phyloP scores from a whole-genome alignment of 257 asterid species.

The Cynanchum wilfordii region DNA sequence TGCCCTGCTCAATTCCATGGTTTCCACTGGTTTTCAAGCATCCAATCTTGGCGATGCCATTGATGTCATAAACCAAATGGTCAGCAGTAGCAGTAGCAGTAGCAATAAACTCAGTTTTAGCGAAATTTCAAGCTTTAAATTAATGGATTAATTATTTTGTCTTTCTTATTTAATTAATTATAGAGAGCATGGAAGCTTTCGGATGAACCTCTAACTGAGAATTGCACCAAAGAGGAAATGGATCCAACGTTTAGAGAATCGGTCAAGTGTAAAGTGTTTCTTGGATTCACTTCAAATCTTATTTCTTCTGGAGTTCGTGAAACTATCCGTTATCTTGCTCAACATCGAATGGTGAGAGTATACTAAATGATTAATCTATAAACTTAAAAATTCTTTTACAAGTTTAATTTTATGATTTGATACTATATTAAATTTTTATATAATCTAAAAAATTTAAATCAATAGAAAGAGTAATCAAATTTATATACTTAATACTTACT shows the following conservation, averaged over 20 bases:
- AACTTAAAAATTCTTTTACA: too few species aligned
- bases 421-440: too few species aligned
- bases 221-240: slow-evolving; percentile 62
- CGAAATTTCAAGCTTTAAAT: slow-evolving; percentile 29
- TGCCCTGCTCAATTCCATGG: slow-evolving; percentile 63
- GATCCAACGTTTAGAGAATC: slow-evolving; percentile 53
- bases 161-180: slow-evolving; percentile 18
- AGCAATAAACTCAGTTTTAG: too few species aligned
- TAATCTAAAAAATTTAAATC: not conserved
- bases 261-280: slow-evolving; percentile 74
- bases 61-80: slow-evolving; percentile 75
- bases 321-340: slow-evolving; percentile 63
- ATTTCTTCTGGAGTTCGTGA: slow-evolving; percentile 91
- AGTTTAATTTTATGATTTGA: too few species aligned
- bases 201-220: slow-evolving; percentile 58
- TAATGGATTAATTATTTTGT: too few species aligned
- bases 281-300: slow-evolving; percentile 89
- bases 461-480: not conserved
- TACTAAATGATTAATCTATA: too few species aligned
- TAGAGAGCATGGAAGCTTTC: slow-evolving; percentile 97
- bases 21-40: slow-evolving; percentile 87
- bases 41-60: slow-evolving; percentile 97
- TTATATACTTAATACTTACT: too few species aligned
- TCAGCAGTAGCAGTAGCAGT: slow-evolving; percentile 12
- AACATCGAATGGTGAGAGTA: slow-evolving; percentile 73